Evolutionary conservation across 176 grass and related monocot genomes (phyloP), one percentile per base, ranked within the genome.

Genomic region (Elaeis guineensis): DNA sequence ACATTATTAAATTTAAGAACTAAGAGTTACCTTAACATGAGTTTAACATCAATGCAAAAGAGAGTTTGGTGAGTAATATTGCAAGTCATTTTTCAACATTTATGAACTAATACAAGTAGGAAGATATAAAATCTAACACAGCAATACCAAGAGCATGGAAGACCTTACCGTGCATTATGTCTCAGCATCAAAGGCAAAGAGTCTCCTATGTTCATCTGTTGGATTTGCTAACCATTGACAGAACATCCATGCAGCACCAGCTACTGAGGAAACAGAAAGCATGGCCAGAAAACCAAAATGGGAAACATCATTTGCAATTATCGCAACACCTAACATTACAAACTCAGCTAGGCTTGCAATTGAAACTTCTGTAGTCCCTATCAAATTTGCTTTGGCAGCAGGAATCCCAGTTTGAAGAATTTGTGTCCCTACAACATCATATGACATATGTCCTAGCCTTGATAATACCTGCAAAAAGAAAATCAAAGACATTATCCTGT

Each of bases 291-390:
- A 75, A n/a, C 93, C 93, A 1, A 98, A 98, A 89, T 98, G 87
- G 9, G 84, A 91, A 8, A 89, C 81, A 11, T 98, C 93, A 0
- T 98, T 98, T 4, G 80, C 83, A 70, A 98, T 64, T 55, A 98
- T 98, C 48, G 93, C 93, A 59, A 90, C 80, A 17, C 84, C 87
- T 32, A 98, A 82, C 87, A 98, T 98, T 21, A 89, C 67, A 51
- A 98, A 64, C 71, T 98, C 93, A 21, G 93, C 93, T 51, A 98
- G 82, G 73, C 93, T 92, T 66, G 87, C 84, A 72, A 98, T 98
- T 29, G 93, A 92, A 52, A 92, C 81, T 57, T 98, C 93, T 30
- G 89, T 98, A 54, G 81, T 71, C 49, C 87, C 93, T 1, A 98
- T 98, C 62, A 98, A 82, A 69, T 98, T 98, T 80, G 84, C 93